Conservation (phyloP, 2,329 filamentous ascomycete species). For the Diplodia mutila region DNA sequence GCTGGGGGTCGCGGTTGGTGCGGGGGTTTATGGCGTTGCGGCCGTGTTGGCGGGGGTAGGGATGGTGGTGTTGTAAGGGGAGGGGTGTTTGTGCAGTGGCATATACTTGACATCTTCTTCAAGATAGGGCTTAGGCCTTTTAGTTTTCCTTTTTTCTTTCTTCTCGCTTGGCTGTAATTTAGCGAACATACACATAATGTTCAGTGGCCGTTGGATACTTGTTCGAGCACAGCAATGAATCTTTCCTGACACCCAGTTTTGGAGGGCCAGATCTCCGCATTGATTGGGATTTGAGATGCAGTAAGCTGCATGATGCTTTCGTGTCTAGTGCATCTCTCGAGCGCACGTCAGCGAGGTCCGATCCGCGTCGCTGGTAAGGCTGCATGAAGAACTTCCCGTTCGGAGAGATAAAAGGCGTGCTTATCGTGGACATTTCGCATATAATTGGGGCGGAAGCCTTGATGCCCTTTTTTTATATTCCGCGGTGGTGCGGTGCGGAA, state of each 20-base stretch:
- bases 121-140: neutral
- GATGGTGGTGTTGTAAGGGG: constrained; percentile 58
- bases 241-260: neutral
- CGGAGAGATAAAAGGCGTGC: too few relatives aligned
- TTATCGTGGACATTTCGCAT: too few relatives aligned
- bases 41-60: constrained; percentile 57
- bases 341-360: too few relatives aligned
- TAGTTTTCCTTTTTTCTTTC: neutral
- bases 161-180: constrained; percentile 1
- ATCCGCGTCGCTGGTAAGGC: too few relatives aligned
- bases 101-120: neutral
- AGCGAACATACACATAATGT: constrained; percentile 16
- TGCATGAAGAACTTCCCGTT: too few relatives aligned
- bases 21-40: constrained; percentile 55
- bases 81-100: too few relatives aligned
- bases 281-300: too few relatives aligned
- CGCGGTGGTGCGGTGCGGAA: too few relatives aligned
- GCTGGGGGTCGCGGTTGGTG: constrained; percentile 47
- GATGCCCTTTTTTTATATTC: too few relatives aligned
- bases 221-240: neutral
- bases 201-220: constrained; percentile 6
- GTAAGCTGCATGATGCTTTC: too few relatives aligned
- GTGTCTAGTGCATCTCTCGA: neutral
- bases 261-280: too few relatives aligned
- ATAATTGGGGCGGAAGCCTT: too few relatives aligned